Conservation (phyloP, 2,329 filamentous ascomycete genomes). For the Cordyceps pruinosa region DNA sequence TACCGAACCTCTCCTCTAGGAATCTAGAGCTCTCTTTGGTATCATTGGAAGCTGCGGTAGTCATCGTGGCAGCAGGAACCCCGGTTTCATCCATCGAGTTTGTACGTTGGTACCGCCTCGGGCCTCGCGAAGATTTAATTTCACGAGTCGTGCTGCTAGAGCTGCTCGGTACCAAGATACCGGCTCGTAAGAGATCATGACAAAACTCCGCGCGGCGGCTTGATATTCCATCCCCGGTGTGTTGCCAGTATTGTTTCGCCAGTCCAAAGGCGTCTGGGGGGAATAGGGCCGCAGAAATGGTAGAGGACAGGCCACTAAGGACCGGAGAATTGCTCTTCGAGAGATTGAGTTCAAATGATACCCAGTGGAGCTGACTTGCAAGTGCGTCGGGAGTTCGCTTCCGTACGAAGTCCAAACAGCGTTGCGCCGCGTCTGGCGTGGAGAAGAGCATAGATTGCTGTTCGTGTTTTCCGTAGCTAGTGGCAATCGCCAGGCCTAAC, state of each 20-base stretch:
- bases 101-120: conserved; percentile 67
- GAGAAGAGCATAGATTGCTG: conserved; percentile 80
- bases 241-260: conserved; percentile 97
- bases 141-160: conserved; percentile 21
- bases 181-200: conserved; percentile 64
- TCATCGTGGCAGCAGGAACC: conserved; percentile 28
- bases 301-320: conserved; percentile 49
- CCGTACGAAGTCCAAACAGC: conserved; percentile 68
- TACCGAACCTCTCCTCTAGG: conserved; percentile 87
- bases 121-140: conserved; percentile 54
- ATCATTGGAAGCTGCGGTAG: conserved; percentile 14
- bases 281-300: conserved; percentile 65
- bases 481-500: conserved; percentile 62
- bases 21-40: conserved; percentile 66
- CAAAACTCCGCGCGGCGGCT: conserved; percentile 90
- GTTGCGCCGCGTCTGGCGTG: conserved; percentile 57
- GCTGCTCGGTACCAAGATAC: conserved; percentile 40
- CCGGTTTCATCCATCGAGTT: conserved; percentile 32
- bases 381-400: conserved; percentile 48
- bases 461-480: conserved; percentile 52
- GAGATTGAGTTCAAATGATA: conserved; percentile 58
- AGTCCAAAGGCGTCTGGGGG: conserved; percentile 58
- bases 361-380: conserved; percentile 41
- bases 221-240: conserved; percentile 86
- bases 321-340: conserved; percentile 44